phyloP scores from a whole-genome alignment of 495 filamentous ascomycete species.

The Aspergillus indologenus region DNA sequence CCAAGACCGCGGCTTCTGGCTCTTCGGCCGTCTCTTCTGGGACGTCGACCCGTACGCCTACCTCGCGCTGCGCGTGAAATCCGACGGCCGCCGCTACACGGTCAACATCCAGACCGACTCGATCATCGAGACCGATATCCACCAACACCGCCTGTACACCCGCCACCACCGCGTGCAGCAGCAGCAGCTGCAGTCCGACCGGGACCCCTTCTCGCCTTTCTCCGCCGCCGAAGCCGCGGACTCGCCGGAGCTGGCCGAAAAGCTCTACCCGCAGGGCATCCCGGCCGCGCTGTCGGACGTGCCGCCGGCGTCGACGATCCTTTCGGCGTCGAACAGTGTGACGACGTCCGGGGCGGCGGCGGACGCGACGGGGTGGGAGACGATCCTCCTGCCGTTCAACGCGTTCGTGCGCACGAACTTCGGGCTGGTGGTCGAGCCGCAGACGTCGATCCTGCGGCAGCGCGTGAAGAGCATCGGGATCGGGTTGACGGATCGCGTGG shows the following conservation, averaged over 20 bases:
- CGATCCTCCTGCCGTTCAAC: slow-evolving; percentile 79
- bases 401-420: slow-evolving; percentile 95
- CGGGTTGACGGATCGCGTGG: slow-evolving; percentile 81
- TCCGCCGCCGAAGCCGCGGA: slow-evolving; percentile 18
- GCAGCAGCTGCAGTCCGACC: no score
- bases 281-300: slow-evolving; percentile 38
- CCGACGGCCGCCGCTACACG: slow-evolving; percentile 87
- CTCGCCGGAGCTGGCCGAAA: slow-evolving; percentile 21
- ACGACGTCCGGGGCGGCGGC: slow-evolving; percentile 29
- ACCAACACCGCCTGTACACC: slow-evolving; percentile 88
- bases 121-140: slow-evolving; percentile 86
- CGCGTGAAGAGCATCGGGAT: slow-evolving; percentile 83
- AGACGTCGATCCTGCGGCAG: slow-evolving; percentile 79
- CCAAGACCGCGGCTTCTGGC: slow-evolving; percentile 48
- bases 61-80: slow-evolving; percentile 84
- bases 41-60: slow-evolving; percentile 86
- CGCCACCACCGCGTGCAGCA: slow-evolving; percentile 49
- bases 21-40: slow-evolving; percentile 83
- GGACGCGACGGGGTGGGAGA: slow-evolving; percentile 82
- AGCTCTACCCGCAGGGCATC: slow-evolving; percentile 29
- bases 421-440: slow-evolving; percentile 85
- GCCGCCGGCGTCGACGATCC: slow-evolving; percentile 39
- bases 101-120: slow-evolving; percentile 95
- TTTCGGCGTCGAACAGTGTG: slow-evolving; percentile 27
- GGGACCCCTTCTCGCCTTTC: neutral